These are phyloP conservation scores for Phytopythium chamaehyphon DNA, from an alignment of 352 stramenopile species.

Conservation along the genomic window DNA sequence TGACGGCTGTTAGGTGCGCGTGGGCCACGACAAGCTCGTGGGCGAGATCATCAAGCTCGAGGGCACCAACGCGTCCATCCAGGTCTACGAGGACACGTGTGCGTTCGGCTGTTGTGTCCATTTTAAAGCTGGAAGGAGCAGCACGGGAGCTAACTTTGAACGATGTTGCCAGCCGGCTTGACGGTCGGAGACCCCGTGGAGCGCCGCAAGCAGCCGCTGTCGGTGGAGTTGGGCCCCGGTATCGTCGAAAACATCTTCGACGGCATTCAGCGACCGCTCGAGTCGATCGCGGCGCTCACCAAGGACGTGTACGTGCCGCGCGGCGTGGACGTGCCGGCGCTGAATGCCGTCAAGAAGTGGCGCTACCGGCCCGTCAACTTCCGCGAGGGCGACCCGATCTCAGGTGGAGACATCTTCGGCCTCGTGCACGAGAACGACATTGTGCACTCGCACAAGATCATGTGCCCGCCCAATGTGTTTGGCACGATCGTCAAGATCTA, in stretches of 20 bases:
- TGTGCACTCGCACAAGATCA: slow-evolving; percentile 98
- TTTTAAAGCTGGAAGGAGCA: no score
- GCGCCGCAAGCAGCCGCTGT: slow-evolving; percentile 96
- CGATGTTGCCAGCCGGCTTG: slow-evolving; percentile 72
- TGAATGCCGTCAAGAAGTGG: slow-evolving; percentile 94
- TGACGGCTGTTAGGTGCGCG: slow-evolving; percentile 98
- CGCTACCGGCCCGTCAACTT: slow-evolving; percentile 94
- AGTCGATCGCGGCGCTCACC: slow-evolving; percentile 92
- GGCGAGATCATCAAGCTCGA: slow-evolving; percentile 99
- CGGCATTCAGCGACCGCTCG: slow-evolving; percentile 98
- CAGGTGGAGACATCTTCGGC: slow-evolving; percentile 97
- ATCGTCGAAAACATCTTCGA: slow-evolving; percentile 99
- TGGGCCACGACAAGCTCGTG: slow-evolving; percentile 98
- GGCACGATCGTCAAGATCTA: slow-evolving; percentile 99
- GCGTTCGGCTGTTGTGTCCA: no score
- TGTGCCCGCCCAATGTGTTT: slow-evolving; percentile 98
- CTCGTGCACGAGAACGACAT: slow-evolving; percentile 99
- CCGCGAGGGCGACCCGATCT: slow-evolving; percentile 93
- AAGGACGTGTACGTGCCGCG: slow-evolving; percentile 98
- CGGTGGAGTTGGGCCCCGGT: slow-evolving; percentile 98
- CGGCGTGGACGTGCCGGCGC: slow-evolving; percentile 94
- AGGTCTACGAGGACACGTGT: slow-evolving; percentile 99
- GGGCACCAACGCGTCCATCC: slow-evolving; percentile 98
- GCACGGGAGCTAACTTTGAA: no score
- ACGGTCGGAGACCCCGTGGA: slow-evolving; percentile 98